phyloP scores from a whole-genome alignment of 2,329 filamentous ascomycete genomes.

The Penicillium sp. region DNA sequence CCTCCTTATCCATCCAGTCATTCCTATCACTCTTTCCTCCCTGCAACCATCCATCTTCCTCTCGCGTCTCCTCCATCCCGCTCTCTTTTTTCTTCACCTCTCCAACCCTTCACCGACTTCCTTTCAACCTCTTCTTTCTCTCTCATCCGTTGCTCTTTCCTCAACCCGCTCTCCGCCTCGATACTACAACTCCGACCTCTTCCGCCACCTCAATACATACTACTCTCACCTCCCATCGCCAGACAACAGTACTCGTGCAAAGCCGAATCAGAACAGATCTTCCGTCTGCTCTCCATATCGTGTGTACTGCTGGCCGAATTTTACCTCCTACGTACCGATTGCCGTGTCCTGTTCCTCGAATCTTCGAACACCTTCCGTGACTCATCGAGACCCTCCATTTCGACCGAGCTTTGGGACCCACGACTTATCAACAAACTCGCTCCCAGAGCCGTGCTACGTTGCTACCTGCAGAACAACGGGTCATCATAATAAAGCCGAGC shows the following conservation, averaged over 20 bases:
- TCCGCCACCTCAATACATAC: not conserved
- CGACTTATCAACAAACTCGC: conserved; percentile 15
- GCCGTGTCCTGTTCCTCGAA: conserved; percentile 20
- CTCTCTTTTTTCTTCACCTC: conserved; percentile 21
- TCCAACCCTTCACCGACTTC: conserved; percentile 17
- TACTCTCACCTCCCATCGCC: conserved; percentile 13
- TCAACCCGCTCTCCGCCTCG: conserved; percentile 7
- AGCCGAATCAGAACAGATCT: conserved; percentile 14
- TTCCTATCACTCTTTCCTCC: conserved; percentile 16
- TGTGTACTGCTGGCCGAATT: conserved; percentile 17
- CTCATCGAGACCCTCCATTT: conserved; percentile 27
- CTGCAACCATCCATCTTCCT: conserved; percentile 25
- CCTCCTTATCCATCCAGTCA: conserved; percentile 24
- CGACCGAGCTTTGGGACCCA: conserved; percentile 25
- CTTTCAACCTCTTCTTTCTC: conserved; percentile 19
- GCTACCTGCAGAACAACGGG: conserved; percentile 22
- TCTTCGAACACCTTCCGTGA: conserved; percentile 29
- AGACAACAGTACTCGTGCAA: conserved; percentile 18
- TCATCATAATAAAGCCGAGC: conserved; percentile 17
- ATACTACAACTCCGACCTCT: conserved; percentile 11
- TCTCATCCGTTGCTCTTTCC: conserved; percentile 25
- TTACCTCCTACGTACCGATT: conserved; percentile 14
- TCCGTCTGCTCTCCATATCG: conserved; percentile 23
- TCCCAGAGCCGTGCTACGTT: conserved; percentile 23
- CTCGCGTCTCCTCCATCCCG: conserved; percentile 26